Evolutionary conservation across 192 early-diverging fungal genomes (phyloP).

Genomic region (Thoreauomyces humboldtii): DNA sequence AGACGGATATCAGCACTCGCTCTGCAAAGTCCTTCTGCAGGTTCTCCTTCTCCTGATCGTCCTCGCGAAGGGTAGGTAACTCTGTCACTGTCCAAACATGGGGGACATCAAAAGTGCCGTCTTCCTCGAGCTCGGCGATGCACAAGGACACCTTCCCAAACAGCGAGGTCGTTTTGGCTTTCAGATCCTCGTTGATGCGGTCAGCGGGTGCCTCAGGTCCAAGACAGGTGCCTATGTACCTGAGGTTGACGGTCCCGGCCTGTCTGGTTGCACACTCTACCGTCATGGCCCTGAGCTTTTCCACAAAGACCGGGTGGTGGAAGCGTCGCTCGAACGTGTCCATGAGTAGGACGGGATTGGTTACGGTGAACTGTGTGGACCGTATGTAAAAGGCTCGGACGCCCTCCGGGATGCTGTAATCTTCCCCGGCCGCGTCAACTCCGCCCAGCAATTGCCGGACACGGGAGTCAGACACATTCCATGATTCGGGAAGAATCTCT

Average conservation of each 20-base stretch:
- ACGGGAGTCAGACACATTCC: no score
- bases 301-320: background rate
- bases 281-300: background rate
- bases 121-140: background rate
- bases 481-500: no score
- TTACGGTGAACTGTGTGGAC: background rate
- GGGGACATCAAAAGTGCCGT: background rate
- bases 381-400: background rate
- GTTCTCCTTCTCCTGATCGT: background rate
- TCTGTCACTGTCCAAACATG: background rate
- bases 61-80: background rate
- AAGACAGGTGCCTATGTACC: background rate
- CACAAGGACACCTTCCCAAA: background rate
- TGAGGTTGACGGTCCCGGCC: background rate
- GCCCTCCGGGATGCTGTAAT: background rate
- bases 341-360: background rate
- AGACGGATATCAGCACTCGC: slow-evolving; percentile 1
- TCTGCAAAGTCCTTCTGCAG: background rate
- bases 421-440: no score
- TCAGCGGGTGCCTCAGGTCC: background rate
- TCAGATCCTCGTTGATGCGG: background rate
- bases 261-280: no score
- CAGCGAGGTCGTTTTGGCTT: background rate
- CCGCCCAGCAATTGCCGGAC: no score
- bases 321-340: background rate